phyloP scores from a whole-genome alignment of 805 yeast genomes.

The Starmerella geochares region DNA sequence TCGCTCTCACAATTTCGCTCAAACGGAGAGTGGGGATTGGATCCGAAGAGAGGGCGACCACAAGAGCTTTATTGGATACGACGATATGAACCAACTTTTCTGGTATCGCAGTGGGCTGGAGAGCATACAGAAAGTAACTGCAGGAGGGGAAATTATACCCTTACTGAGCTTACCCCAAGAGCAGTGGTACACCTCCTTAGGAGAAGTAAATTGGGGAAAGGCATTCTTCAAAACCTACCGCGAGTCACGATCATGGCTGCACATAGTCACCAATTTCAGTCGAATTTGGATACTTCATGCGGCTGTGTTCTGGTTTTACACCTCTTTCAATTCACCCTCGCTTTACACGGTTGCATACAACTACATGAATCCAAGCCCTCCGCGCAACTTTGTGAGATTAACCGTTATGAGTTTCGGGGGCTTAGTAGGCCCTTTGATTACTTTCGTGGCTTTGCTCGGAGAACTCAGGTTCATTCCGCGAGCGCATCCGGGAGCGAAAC shows the following conservation, averaged over 20 bases:
- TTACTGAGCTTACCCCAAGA: conserved; percentile 34
- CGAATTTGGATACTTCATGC: conserved; percentile 72
- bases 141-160: not conserved
- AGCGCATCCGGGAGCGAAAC: conserved; percentile 61
- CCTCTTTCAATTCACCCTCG: conserved; percentile 56
- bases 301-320: conserved; percentile 67
- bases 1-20: conserved; percentile 44
- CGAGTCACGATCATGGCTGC: conserved; percentile 70
- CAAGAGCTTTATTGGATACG: conserved; percentile 65
- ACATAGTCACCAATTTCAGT: conserved; percentile 60
- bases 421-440: conserved; percentile 46
- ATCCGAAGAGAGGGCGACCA: conserved; percentile 53
- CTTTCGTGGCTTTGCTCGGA: conserved; percentile 44
- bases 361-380: conserved; percentile 37
- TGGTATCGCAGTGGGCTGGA: conserved; percentile 71
- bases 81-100: conserved; percentile 78
- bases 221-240: conserved; percentile 65
- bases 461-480: conserved; percentile 62
- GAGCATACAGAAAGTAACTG: conserved; percentile 43
- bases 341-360: conserved; percentile 52
- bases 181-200: conserved; percentile 47
- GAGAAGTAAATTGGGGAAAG: conserved; percentile 53
- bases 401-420: conserved; percentile 63
- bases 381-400: conserved; percentile 45
- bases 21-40: conserved; percentile 36